Base-by-base conservation (phyloP, 805 yeast species). In the Wickerhamomyces rabaulensis region DNA sequence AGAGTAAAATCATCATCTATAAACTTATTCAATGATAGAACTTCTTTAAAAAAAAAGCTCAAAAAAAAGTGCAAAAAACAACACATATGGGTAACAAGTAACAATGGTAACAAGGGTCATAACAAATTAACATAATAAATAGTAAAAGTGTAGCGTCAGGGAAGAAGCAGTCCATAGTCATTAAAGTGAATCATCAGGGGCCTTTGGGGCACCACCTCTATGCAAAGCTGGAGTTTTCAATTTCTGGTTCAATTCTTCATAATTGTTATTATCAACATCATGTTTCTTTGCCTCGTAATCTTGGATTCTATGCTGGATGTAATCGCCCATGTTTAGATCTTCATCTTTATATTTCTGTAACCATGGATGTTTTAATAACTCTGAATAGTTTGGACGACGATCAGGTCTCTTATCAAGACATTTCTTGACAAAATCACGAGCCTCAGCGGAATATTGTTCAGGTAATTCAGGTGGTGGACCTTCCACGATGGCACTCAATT, bases 401-500 rank as follows among this genome's bases (percentile, higher is more conserved):
- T 79, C 78, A 1, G 99, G 96, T 46, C 78, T 77, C 67, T 92
- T 94, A 57, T 82, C 82, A 47, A 94, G 70, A 66, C 94, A 87
- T 48, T 79, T 75, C 12, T 73, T 72, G 10, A 92, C 95, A 64
- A 94, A 94, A 52, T 82, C 79, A 56, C 80, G 84, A 0, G 97
- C 98, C 43, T 83, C 84, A n/a, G 71, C 63, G 2, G 91, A 79
- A 61, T 78, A 94, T 43, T 66, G 76, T 2, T 72, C 66, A 16
- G 91, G 91, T 44, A 90, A 69, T 40, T 71, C 69, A n/a, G 97
- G 97, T 4, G 96, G 89, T 23, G 86, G 90, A 10, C 96, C 97
- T 61, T 88, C 95, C n/a, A 94, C 97, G 58, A 94, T 94, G 3
- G 97, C 98, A 66, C 89, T 84, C 53, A 94, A 74, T 67, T 94